Evolutionary conservation across 805 yeast species (phyloP), one percentile per base, ranked within the genome.

Genomic region (Jamesozyma lodderae): DNA sequence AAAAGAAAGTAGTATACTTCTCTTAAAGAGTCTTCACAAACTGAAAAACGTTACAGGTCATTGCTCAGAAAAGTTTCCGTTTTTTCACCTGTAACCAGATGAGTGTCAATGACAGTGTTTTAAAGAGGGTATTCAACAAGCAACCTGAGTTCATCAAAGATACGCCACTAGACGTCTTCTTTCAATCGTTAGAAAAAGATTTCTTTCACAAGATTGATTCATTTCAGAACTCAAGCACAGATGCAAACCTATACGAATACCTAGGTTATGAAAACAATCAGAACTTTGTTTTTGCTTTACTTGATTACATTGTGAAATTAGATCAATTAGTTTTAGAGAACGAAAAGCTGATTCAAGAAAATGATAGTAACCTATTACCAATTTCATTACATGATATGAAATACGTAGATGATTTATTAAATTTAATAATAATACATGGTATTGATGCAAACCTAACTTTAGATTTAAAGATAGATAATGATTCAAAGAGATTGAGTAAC

Each of bases 371-470:
- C 19, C 41, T 66, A 31, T 45, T 82, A 9, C 66, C 81, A 7
- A 79, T 90, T 13, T 84, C 96, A 0, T 66, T 90, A 8, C 87
- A 85, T 49, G 97, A 92, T 55, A 77, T 90, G 70, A 81, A 78
- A 53, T 70, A 75, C 4, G 72, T 92, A 40, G 79, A 81, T 25
- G 72, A 68, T 17, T 53, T 90, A 31, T 57, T 81, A 15, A 81
- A 79, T 45, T 41, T 81, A 9, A 65, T 88, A 2, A 73, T 87
- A 0, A 59, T 81, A 1, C 80, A 78, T 45, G 88, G 94, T 0
- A 67, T 90, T 0, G 81, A 80, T 47, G 75, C 87, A 0, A 72
- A 74, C 36, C 44, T 85, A 1, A 73, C 78, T 0, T 41, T 55
- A 7, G 72, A 71, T 2, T 66, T 78, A 17, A 83, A 87, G 1